Base-by-base conservation (phyloP, 768 basidiomycete species). In the Tulasnella sp. region DNA sequence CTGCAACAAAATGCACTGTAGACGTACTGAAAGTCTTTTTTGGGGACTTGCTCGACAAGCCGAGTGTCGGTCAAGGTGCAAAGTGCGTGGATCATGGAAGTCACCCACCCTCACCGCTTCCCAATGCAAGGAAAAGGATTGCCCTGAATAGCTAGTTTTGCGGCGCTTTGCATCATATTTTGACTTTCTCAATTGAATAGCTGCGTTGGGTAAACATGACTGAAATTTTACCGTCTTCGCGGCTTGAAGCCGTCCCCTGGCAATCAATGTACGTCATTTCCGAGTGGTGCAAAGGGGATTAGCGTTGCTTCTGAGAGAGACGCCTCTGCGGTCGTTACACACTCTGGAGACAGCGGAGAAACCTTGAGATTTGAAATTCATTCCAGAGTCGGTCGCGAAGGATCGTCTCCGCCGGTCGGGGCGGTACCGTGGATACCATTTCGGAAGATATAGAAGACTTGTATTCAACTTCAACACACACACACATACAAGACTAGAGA, bases 361-460 rank as follows among this genome's bases (percentile, higher is more conserved):
- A 37, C 28, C 34, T 69, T 18, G 34, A 37, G 64, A 69, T 69
- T 69, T 69, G 64, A 69, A 69, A 69, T 69, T 69, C 64, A 69
- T 69, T 69, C 64, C 64, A 69, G n/a, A 64, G 60, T 64, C 60
- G 31, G 28, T 69, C 18, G 64, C 64, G 28, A 69, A 18, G 64
- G 34, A 34, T 28, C 64, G 31, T 69, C 31, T 34, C 64, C 34
- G 34, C 64, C 64, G 64, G 34, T 28, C 28, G 34, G n/a, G 54
- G 54, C 54, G 22, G 64, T 69, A 11, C 64, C 64, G 64, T 69
- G 64, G 64, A 69, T 69, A 69, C 64, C 64, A 69, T 18, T 37
- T 69, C 64, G 64, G 64, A 69, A 69, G 64, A 69, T 69, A 34
- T 54, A 54, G 54, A 54, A 54, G 54, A 54, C 54, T 54, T 54